Conservation (phyloP, 2,329 filamentous ascomycete genomes). For the Beauveria medogensis region DNA sequence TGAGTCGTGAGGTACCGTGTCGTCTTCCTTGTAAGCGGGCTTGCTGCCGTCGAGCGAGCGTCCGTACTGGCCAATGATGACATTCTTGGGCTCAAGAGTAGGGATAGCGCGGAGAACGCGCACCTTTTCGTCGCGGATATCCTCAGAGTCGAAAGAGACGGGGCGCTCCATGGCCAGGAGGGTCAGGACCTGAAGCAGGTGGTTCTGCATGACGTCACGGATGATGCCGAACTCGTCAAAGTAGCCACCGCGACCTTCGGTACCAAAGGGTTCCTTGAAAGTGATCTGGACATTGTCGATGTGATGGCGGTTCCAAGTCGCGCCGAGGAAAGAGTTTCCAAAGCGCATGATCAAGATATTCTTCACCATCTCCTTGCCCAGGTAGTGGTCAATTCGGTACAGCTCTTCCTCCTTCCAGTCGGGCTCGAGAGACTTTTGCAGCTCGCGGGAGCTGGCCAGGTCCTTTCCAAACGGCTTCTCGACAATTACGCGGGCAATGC, state of each 20-base stretch:
- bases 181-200: slow-evolving; percentile 91
- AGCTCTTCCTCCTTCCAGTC: slow-evolving; percentile 99
- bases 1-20: slow-evolving; percentile 94
- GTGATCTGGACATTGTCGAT: slow-evolving; percentile 99
- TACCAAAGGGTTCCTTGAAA: slow-evolving; percentile 99
- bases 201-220: slow-evolving; percentile 99
- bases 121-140: slow-evolving; percentile 98
- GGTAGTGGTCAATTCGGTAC: slow-evolving; percentile 98
- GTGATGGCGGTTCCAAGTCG: slow-evolving; percentile 98
- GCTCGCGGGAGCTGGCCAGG: slow-evolving; percentile 82
- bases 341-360: slow-evolving; percentile 97
- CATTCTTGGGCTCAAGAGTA: slow-evolving; percentile 96
- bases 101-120: slow-evolving; percentile 90
- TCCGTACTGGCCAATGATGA: slow-evolving; percentile 98
- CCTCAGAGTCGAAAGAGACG: slow-evolving; percentile 95
- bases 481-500: slow-evolving; percentile 91
- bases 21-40: slow-evolving; percentile 96
- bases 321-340: slow-evolving; percentile 96
- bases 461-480: slow-evolving; percentile 99
- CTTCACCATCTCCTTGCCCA: slow-evolving; percentile 99
- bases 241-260: slow-evolving; percentile 94
- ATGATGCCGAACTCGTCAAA: slow-evolving; percentile 99
- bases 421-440: slow-evolving; percentile 89
- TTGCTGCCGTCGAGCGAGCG: slow-evolving; percentile 94
- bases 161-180: slow-evolving; percentile 96